Percentiles rank a stretch among this genome's conserved stretches.
Evolutionary conservation across 2,329 filamentous ascomycete genomes (phyloP).

Genomic region (Diatrype stigma): DNA sequence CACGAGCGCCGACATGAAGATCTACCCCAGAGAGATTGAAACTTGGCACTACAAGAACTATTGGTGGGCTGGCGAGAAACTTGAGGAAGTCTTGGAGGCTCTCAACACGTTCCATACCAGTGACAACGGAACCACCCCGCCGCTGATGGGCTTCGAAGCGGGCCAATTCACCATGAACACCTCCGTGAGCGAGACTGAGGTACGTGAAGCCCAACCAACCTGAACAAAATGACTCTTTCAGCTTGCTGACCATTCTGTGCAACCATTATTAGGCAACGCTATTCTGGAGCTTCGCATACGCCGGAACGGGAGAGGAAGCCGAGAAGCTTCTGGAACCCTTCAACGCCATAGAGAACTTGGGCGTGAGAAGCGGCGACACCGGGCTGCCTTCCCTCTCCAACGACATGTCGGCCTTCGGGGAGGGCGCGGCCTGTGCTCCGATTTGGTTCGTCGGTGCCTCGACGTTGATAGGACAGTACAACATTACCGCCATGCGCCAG

Average conservation of each 20-base stretch:
- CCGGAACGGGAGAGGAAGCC: not conserved
- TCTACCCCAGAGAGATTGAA: not conserved
- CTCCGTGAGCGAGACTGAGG: not conserved
- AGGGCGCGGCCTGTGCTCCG: not conserved
- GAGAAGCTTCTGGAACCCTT: not conserved
- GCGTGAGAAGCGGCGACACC: too few relatives aligned
- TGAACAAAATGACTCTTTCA: too few relatives aligned
- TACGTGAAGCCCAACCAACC: too few relatives aligned
- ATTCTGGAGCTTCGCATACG: slow-evolving; percentile 1
- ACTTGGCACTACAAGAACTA: slow-evolving; percentile 7
- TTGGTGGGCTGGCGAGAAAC: slow-evolving; percentile 8
- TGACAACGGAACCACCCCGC: slow-evolving; percentile 2
- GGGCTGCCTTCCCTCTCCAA: not conserved
- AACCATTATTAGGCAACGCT: not conserved
- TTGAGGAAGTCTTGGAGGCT: slow-evolving; percentile 6
- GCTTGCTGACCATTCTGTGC: not conserved
- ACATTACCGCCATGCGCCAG: slow-evolving; percentile 16
- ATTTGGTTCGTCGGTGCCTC: not conserved
- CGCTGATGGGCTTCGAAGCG: not conserved
- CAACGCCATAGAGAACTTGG: not conserved
- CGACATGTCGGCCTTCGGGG: not conserved
- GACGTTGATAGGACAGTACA: slow-evolving; percentile 11
- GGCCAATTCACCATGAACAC: not conserved
- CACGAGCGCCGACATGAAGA: slow-evolving; percentile 6
- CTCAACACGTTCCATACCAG: slow-evolving; percentile 5